Evolutionary conservation across 2,329 filamentous ascomycete species (phyloP).

Genomic region (Coniochaeta sp.): DNA sequence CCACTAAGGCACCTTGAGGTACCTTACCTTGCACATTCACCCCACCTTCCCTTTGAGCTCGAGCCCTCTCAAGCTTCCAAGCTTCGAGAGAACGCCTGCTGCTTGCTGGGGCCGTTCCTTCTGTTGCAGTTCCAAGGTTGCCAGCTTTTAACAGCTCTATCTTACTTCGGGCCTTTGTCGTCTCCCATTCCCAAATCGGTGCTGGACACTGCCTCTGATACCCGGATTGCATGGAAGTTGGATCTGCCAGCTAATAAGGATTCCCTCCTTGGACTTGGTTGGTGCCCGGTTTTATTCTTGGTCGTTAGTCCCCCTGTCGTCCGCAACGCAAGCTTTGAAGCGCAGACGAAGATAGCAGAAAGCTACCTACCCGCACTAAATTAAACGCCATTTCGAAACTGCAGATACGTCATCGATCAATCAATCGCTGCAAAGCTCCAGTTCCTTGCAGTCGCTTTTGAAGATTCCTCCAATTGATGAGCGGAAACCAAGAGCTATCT

Average conservation of each 20-base stretch:
- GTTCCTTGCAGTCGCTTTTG: not conserved
- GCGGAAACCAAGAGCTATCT: not conserved
- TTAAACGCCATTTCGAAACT: not conserved
- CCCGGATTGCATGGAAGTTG: not conserved
- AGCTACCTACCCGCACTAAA: not conserved
- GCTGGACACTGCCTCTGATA: not conserved
- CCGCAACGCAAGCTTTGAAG: not conserved
- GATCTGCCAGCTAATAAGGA: too few relatives aligned
- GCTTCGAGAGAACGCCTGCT: not conserved
- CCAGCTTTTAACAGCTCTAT: not conserved
- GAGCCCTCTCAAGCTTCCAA: not conserved
- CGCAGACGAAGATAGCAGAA: not conserved
- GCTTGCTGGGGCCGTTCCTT: not conserved
- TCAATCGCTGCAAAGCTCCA: not conserved
- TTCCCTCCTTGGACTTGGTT: not conserved
- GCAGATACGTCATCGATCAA: not conserved
- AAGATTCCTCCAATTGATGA: not conserved
- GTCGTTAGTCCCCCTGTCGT: not conserved
- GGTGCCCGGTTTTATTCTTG: not conserved
- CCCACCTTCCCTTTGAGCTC: not conserved
- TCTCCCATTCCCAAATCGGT: not conserved
- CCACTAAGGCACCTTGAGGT: too few relatives aligned
- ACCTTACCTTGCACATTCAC: not conserved
- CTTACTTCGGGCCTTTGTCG: not conserved
- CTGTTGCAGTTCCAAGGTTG: not conserved